These are phyloP conservation scores for Leucocoprinus birnbaumii DNA, from an alignment of 768 basidiomycete genomes.

Conservation along the genomic window DNA sequence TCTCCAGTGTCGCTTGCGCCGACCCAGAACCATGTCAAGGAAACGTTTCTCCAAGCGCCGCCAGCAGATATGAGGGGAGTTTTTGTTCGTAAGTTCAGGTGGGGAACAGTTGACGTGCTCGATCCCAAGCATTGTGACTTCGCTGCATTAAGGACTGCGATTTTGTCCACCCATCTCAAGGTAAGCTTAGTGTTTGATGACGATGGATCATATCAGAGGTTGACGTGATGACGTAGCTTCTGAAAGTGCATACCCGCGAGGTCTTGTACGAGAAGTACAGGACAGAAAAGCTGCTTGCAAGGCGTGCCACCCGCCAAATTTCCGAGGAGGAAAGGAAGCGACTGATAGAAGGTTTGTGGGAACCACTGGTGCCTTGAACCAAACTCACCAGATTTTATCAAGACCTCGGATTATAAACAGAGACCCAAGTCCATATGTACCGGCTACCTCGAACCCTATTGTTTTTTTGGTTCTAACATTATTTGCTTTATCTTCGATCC, in stretches of 20 bases:
- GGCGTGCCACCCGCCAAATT: constrained; percentile 79
- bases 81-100: constrained; percentile 77
- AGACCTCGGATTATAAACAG: constrained; percentile 19
- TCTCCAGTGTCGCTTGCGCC: constrained; percentile 36
- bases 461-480: constrained; percentile 26
- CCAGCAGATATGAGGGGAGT: constrained; percentile 72
- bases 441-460: constrained; percentile 8
- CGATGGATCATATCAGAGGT: neutral
- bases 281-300: constrained; percentile 85
- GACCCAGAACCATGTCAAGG: constrained; percentile 27
- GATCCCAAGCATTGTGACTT: constrained; percentile 88
- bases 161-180: constrained; percentile 84
- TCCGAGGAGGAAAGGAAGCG: constrained; percentile 71
- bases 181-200: constrained; percentile 35
- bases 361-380: neutral
- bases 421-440: neutral
- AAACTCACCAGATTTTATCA: neutral
- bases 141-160: constrained; percentile 76
- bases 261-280: constrained; percentile 92
- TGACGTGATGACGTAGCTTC: constrained; percentile 43
- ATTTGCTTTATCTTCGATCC: constrained; percentile 14
- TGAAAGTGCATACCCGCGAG: constrained; percentile 83
- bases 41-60: constrained; percentile 46
- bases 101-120: constrained; percentile 88
- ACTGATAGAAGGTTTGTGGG: constrained; percentile 63